These are phyloP conservation scores for Kandelia obovata DNA, from an alignment of 345 rosid species.

Conservation along the genomic window DNA sequence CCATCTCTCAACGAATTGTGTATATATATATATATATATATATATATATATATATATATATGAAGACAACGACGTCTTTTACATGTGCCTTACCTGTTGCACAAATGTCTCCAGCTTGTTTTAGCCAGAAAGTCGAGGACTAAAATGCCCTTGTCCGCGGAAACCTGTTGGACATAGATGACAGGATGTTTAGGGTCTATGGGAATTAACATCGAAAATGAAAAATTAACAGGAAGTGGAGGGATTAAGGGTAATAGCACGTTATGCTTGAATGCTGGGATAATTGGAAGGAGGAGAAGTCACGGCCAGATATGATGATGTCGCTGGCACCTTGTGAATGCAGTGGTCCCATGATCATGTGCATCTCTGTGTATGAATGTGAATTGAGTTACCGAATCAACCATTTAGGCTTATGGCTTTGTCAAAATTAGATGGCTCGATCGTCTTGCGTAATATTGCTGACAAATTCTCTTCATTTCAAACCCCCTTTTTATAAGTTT, in stretches of 20 bases:
- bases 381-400: background rate
- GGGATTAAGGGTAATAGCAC: constrained; percentile 18
- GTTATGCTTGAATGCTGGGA: constrained; percentile 61
- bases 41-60: too few relatives aligned
- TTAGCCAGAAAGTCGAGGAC: background rate
- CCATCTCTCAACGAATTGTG: too few relatives aligned
- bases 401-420: too few relatives aligned
- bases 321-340: constrained; percentile 53
- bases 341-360: constrained; percentile 29
- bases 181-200: background rate
- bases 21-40: too few relatives aligned
- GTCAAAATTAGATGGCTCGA: background rate
- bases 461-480: background rate
- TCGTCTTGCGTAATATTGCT: background rate
- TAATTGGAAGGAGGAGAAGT: constrained; percentile 52
- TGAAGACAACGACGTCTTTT: too few relatives aligned
- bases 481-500: background rate
- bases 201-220: background rate
- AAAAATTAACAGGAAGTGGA: too few relatives aligned
- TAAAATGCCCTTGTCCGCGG: background rate
- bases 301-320: constrained; percentile 76
- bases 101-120: background rate
- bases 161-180: background rate
- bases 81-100: too few relatives aligned
- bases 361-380: constrained; percentile 10